Base-by-base conservation (phyloP, 1,139 yeast genomes). In the Pneumocystis murina region DNA sequence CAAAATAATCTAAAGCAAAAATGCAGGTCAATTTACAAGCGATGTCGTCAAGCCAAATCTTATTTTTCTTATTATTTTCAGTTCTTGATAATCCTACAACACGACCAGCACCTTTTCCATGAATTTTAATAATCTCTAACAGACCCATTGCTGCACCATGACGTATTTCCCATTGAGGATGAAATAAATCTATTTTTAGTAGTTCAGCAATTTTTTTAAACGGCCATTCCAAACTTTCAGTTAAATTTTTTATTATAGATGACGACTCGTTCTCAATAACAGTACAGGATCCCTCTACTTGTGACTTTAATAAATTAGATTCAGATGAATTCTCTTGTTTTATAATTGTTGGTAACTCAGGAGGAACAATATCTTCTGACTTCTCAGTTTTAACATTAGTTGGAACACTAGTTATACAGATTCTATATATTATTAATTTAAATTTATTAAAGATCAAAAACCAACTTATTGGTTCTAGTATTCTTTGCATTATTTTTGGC, bases 111-210 rank as follows among this genome's bases (percentile, higher is more conserved):
- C 94, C 88, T 60, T 77, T 78, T 0, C 97, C 97, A 70, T 91
- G 98, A 67, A 82, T 84, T 68, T 84, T 85, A 66, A 92, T 79
- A 61, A 94, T 78, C 73, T 92, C 98, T 72, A 98, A 80, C 61
- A 94, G 77, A 0, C 98, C 98, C 68, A 92, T 79, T 6, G 96
- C 89, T 0, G 97, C 92, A 57, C 98, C 99, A 74, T 94, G 99
- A 70, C 99, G 83, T 20, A 86, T 80, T 75, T 94, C 98, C 99
- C 99, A 94, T 63, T 81, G 79, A 60, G 88, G 94, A 68, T 86
- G 86, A 72, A 89, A 89, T 66, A 94, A 76, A 70, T 91, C 96
- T 59, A 84, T 84, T 67, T 89, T 77, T 59, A 94, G 75, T 40
- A 91, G 76, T 71, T 90, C 97, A 71, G 86, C 90, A n/a, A 92